A percentile compares a stretch with the other conserved stretches of the same genome.
Conservation (phyloP, 257 asterid species). For the Nicotiana otophora region DNA sequence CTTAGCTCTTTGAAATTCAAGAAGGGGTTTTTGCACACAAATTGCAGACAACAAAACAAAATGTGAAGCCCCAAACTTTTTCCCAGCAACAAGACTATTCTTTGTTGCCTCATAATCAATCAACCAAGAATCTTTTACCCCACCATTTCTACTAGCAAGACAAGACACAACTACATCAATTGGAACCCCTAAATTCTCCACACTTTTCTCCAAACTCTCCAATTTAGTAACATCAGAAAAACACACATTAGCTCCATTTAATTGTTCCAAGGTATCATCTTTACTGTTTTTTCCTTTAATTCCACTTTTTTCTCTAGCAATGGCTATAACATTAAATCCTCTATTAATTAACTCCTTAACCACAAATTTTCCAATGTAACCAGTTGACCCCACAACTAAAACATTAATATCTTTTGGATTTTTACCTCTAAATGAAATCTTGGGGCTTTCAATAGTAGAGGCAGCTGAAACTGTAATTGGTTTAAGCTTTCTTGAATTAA, state of each 20-base stretch:
- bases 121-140: slow-evolving; percentile 87
- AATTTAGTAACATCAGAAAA: slow-evolving; percentile 76
- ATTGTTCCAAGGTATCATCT: slow-evolving; percentile 52
- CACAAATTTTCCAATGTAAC: slow-evolving; percentile 87
- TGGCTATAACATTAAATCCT: slow-evolving; percentile 80
- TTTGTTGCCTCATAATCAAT: slow-evolving; percentile 90
- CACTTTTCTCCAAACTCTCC: slow-evolving; percentile 47
- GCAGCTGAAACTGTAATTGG: slow-evolving; percentile 35
- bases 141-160: slow-evolving; percentile 90
- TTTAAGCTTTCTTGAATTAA: slow-evolving; percentile 29
- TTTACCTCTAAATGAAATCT: slow-evolving; percentile 56
- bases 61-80: slow-evolving; percentile 76
- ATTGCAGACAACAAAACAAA: slow-evolving; percentile 86
- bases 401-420: slow-evolving; percentile 63
- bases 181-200: slow-evolving; percentile 41
- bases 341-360: slow-evolving; percentile 66
- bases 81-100: slow-evolving; percentile 77
- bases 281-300: slow-evolving; percentile 56
- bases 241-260: slow-evolving; percentile 62
- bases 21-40: slow-evolving; percentile 97
- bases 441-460: slow-evolving; percentile 34
- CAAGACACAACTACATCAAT: slow-evolving; percentile 93
- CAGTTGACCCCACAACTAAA: slow-evolving; percentile 86
- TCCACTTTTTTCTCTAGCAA: slow-evolving; percentile 87
- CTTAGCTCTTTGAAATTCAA: slow-evolving; percentile 94